Conservation (phyloP, 2,329 filamentous ascomycete genomes). For the Didymella glomerata region DNA sequence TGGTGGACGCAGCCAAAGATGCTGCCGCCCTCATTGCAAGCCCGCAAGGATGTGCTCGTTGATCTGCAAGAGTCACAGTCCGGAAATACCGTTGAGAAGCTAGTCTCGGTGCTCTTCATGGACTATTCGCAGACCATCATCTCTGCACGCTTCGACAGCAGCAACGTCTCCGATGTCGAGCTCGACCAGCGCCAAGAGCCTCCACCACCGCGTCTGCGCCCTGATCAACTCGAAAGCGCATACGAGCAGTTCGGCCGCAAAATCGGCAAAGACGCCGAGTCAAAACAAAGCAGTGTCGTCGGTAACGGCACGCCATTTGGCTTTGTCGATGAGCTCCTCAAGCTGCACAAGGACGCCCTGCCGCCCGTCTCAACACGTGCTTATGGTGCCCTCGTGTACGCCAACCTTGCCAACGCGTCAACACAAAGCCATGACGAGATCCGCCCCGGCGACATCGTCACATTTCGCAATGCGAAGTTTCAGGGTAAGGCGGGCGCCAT, state of each 20-base stretch:
- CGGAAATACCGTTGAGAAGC: slow-evolving; percentile 77
- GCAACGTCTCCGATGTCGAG: slow-evolving; percentile 74
- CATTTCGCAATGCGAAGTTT: slow-evolving; percentile 90
- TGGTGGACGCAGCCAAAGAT: slow-evolving; percentile 90
- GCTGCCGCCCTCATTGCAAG: slow-evolving; percentile 82
- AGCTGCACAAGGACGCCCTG: slow-evolving; percentile 76
- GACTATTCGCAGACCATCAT: slow-evolving; percentile 97
- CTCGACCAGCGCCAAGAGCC: slow-evolving; percentile 87
- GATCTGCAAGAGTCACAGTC: slow-evolving; percentile 83
- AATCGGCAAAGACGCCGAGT: slow-evolving; percentile 73
- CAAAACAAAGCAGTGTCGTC: slow-evolving; percentile 80
- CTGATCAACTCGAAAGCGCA: slow-evolving; percentile 90
- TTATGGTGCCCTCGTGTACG: slow-evolving; percentile 91
- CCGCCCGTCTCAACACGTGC: slow-evolving; percentile 85
- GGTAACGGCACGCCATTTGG: slow-evolving; percentile 83
- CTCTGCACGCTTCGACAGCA: slow-evolving; percentile 78
- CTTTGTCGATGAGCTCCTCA: slow-evolving; percentile 81
- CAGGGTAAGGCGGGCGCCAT: slow-evolving; percentile 94
- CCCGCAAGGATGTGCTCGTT: slow-evolving; percentile 81
- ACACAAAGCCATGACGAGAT: slow-evolving; percentile 93
- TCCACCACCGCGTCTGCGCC: slow-evolving; percentile 81
- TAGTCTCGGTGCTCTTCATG: slow-evolving; percentile 87
- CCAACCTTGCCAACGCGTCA: slow-evolving; percentile 92
- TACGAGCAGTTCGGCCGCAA: slow-evolving; percentile 82
- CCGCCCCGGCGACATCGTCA: slow-evolving; percentile 88